Evolutionary conservation across 768 basidiomycete species (phyloP).

Genomic region (Trametes coccinea): DNA sequence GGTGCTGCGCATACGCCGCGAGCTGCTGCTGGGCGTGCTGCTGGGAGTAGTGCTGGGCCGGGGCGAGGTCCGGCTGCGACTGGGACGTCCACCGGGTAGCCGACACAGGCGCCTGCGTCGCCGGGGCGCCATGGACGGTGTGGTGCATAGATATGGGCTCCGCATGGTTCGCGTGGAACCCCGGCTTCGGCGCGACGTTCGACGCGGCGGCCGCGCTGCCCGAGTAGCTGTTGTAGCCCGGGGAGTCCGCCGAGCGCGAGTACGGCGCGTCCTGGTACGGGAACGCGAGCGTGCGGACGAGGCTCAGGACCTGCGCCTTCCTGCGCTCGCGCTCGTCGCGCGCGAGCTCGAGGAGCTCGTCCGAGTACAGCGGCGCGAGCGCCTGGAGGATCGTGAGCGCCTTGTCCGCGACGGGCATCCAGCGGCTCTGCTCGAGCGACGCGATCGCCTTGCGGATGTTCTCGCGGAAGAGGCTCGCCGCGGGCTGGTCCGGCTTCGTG

Average conservation of each 20-base stretch:
- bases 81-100: constrained; percentile 27
- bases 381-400: constrained; percentile 69
- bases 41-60: constrained; percentile 8
- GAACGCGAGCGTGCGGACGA: constrained; percentile 76
- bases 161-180: background rate
- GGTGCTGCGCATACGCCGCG: background rate
- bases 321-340: constrained; percentile 57
- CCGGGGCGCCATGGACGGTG: constrained; percentile 2
- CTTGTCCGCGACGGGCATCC: constrained; percentile 71
- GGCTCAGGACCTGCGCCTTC: constrained; percentile 59
- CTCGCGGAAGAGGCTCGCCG: constrained; percentile 71
- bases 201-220: background rate
- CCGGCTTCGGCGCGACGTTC: background rate
- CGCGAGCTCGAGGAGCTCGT: constrained; percentile 54
- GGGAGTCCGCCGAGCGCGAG: constrained; percentile 54
- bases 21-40: background rate
- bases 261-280: constrained; percentile 74
- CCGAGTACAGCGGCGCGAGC: constrained; percentile 71
- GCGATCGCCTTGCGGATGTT: constrained; percentile 70
- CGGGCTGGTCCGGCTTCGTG: constrained; percentile 76
- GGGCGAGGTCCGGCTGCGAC: constrained; percentile 3
- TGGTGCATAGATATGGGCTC: constrained; percentile 4
- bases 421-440: constrained; percentile 65
- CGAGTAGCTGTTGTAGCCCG: constrained; percentile 29
- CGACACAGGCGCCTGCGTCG: constrained; percentile 27